Evolutionary conservation across 2,329 filamentous ascomycete genomes (phyloP).

Genomic region (Diaporthe sp.): DNA sequence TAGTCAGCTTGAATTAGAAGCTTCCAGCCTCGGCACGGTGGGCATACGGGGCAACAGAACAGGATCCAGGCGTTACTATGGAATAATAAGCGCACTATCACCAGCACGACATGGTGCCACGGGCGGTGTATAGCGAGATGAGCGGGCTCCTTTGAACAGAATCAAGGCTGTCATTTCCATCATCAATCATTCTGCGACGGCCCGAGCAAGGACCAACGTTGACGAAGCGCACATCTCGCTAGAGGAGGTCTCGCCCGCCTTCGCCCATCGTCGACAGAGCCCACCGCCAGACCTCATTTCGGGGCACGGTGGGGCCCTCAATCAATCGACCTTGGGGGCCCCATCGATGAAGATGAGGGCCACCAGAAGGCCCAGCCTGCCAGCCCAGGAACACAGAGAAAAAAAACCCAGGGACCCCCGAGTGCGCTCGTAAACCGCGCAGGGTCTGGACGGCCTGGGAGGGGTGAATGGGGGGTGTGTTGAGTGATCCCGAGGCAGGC

Average conservation of each 20-base stretch:
- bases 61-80: conserved; percentile 5
- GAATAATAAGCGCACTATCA: conserved; percentile 1
- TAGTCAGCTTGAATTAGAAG: conserved; percentile 21
- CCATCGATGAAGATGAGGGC: conserved; percentile 6
- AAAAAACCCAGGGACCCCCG: not conserved
- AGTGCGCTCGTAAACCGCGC: not conserved
- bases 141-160: conserved; percentile 7
- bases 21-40: conserved; percentile 12
- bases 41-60: not conserved
- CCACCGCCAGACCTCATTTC: conserved; percentile 17
- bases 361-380: not conserved
- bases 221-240: conserved; percentile 8
- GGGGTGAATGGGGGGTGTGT: conserved; percentile 8
- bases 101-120: conserved; percentile 18
- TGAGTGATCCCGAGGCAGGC: not conserved
- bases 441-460: not conserved
- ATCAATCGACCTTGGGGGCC: conserved; percentile 21
- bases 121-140: conserved; percentile 27
- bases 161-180: conserved; percentile 26
- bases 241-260: conserved; percentile 12
- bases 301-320: conserved; percentile 27
- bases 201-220: conserved; percentile 17
- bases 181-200: conserved; percentile 27
- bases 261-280: conserved; percentile 2
- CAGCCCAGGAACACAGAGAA: not conserved